Evolutionary conservation across 2,329 filamentous ascomycete genomes (phyloP).

Genomic region (Diplodia seriata): DNA sequence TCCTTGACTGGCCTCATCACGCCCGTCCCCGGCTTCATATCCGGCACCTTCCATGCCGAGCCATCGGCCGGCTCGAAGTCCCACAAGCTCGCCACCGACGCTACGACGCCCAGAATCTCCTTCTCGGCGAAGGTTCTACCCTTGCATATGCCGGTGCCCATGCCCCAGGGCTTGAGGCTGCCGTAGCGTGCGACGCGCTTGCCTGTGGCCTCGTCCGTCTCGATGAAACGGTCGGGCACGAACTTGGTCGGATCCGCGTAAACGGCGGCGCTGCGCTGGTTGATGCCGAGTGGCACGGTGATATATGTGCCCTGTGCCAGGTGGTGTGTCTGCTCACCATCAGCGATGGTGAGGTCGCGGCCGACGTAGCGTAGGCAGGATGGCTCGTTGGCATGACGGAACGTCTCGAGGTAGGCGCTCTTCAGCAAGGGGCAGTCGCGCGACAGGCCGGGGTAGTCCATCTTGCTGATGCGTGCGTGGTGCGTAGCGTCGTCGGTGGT

Average conservation of each 20-base stretch:
- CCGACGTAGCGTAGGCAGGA: conserved; percentile 34
- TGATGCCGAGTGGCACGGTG: conserved; percentile 24
- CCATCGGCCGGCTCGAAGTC: conserved; percentile 57
- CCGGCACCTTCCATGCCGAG: conserved; percentile 32
- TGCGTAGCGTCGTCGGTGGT: conserved; percentile 7
- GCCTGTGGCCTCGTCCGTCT: conserved; percentile 29
- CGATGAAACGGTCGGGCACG: conserved; percentile 33
- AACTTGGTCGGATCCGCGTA: conserved; percentile 31
- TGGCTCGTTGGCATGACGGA: conserved; percentile 42
- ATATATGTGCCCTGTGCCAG: conserved; percentile 20
- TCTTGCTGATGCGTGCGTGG: not conserved
- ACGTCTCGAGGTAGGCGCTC: conserved; percentile 47
- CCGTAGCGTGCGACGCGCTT: conserved; percentile 33
- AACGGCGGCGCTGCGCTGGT: conserved; percentile 28
- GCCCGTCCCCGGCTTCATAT: conserved; percentile 32
- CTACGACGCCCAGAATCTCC: conserved; percentile 58
- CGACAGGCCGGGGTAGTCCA: conserved; percentile 28
- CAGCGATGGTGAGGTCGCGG: conserved; percentile 45
- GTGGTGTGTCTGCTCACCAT: conserved; percentile 36
- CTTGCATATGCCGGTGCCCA: conserved; percentile 58
- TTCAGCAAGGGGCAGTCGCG: conserved; percentile 46
- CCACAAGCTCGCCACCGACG: conserved; percentile 63
- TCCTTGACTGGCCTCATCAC: conserved; percentile 29
- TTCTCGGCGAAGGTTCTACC: conserved; percentile 58
- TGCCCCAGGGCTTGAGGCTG: conserved; percentile 38